Evolutionary conservation across 192 early-diverging fungal genomes (phyloP), one percentile per base, ranked within the genome.

Genomic region (Backusella tuberculispora): DNA sequence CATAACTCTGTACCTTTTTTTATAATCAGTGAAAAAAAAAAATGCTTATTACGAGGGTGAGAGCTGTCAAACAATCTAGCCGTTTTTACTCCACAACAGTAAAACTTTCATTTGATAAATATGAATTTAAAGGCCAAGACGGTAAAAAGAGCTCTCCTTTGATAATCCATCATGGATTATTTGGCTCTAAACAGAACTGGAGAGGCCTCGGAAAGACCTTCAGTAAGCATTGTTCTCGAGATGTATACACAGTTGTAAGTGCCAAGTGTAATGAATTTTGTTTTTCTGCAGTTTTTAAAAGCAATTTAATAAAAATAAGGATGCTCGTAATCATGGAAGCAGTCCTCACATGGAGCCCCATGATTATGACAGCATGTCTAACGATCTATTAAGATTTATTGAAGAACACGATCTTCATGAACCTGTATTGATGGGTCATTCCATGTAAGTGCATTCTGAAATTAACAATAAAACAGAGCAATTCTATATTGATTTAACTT

Each of bases 151-250:
- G 29, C 53, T 24, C 21, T 60, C 91, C 92, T 17, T 76, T 95
- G 24, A 79, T 93, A 14, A 90, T 98, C 66, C 84, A 95, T 24
- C 97, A 96, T 80, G 97, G 97, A 34, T 85, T 98, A 24, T 95
- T 98, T 78, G 97, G 97, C 13, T 94, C 92, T 0, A 97, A 97
- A 76, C 95, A 96, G 72, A 96, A 97, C 83, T 97, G 96, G 96
- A 86, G 88, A 40, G 90, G 94, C 4, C 86, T 99, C 26, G 85
- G 92, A 40, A 94, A 93, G 72, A 84, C 88, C 12, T 85, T 97
- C n/a, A 75, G 91, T 6, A 79, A 81, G 37, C 81, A 86, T 6
- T 83, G 96, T 3, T 77, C 78, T 29, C 88, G 91, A 0, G 78
- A 86, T 47, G 90, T 95, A 0, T 88, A 89, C 68, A 85, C 93